Evolutionary conservation across 768 basidiomycete genomes (phyloP), one percentile per base, ranked within the genome.

Genomic region (Lactifluus subvellereus): DNA sequence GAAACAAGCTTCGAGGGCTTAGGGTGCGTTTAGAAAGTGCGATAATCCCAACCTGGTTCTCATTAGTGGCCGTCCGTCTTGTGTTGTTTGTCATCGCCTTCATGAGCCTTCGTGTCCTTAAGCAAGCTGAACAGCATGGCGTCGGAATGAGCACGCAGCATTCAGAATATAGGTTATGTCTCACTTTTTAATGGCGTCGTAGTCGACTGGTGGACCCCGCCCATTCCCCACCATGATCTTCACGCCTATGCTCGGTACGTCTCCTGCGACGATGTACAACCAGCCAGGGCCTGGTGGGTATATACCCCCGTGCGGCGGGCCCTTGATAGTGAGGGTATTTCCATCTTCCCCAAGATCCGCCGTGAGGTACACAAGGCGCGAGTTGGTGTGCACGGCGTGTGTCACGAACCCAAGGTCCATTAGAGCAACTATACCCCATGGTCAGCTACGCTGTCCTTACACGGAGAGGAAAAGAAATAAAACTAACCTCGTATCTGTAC

Each of bases 341-440:
- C 77, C 71, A 32, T 80, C 77, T 55, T 77, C 75, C 9, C 79
- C 76, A 0, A 77, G 71, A 27, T 79, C 73, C 48, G 77, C 73
- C 38, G 72, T 70, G 57, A 96, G 77, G 68, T 86, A 87, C 22
- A 92, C 88, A 37, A 87, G 72, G n/a, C 90, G 86, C 22, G 83
- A 82, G 72, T 90, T 90, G 20, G 86, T 81, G 68, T 91, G 89
- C 35, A 85, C 81, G 16, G 84, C 82, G 69, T 91, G 90, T 4
- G 90, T 91, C 51, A 90, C 82, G 69, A 78, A 91, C n/a, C 88
- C 90, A 16, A 91, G 76, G 72, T 93, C 91, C 86, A 93, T 89
- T 38, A 91, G 73, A 1, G 78, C 82, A 27, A 90, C 90, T 91
- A 40, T 27, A 54, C 6, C 11, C 16, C 38, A 37, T 38, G 45